These are phyloP conservation scores for Sarocladium brachiariae DNA, from an alignment of 2,329 filamentous ascomycete genomes.

Conservation along the genomic window DNA sequence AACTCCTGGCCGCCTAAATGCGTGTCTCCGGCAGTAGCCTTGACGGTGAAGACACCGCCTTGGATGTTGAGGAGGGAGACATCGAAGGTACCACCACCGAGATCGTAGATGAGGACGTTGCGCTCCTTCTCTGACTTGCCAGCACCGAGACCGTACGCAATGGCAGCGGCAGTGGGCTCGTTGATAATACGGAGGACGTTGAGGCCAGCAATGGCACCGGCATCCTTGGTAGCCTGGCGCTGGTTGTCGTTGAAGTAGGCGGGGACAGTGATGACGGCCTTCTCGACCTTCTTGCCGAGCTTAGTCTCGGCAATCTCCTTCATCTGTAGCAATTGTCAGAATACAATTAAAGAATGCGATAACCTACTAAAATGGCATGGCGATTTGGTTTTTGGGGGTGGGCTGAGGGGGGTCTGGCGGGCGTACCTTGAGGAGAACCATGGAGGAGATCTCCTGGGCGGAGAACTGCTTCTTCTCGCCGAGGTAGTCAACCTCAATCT, in stretches of 20 bases:
- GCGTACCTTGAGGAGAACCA: constrained; percentile 93
- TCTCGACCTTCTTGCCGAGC: constrained; percentile 97
- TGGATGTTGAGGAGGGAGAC: constrained; percentile 98
- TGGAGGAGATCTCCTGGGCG: constrained; percentile 96
- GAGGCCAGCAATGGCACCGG: constrained; percentile 91
- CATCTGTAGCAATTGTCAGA: constrained; percentile 58
- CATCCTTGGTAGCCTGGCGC: constrained; percentile 98
- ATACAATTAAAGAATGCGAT: constrained; percentile 10
- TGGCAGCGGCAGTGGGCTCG: constrained; percentile 96
- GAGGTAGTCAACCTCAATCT: constrained; percentile 93
- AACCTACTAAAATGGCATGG: no score
- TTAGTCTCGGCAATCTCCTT: constrained; percentile 98
- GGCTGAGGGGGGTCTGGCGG: no score
- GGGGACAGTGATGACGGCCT: constrained; percentile 97
- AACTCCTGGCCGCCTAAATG: constrained; percentile 88
- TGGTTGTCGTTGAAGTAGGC: constrained; percentile 99
- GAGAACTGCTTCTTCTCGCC: constrained; percentile 94
- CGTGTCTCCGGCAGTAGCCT: constrained; percentile 96
- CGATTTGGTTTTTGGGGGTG: no score
- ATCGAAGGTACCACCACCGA: constrained; percentile 99
- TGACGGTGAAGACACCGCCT: constrained; percentile 98
- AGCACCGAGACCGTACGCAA: constrained; percentile 93
- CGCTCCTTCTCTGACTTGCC: constrained; percentile 97
- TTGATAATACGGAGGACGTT: constrained; percentile 99
- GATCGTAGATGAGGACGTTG: constrained; percentile 99